phyloP scores from a whole-genome alignment of 306 rosid species.

The Oxytropis ochrocephala region DNA sequence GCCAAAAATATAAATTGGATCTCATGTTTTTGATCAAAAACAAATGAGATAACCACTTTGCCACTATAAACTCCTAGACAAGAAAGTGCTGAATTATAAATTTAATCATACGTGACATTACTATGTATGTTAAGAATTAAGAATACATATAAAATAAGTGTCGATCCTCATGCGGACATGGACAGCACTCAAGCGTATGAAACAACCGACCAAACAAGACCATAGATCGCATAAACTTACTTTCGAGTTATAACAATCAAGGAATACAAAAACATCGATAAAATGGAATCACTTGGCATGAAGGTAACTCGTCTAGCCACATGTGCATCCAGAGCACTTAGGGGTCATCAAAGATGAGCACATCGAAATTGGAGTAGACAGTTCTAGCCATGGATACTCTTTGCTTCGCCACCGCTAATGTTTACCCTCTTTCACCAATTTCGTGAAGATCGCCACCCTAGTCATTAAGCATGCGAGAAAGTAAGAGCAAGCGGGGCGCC shows the following conservation, averaged over 20 bases:
- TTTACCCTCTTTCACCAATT: conserved; percentile 95
- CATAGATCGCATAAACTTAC: conserved; percentile 8
- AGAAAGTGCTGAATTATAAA: background rate
- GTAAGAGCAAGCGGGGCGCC: conserved; percentile 9
- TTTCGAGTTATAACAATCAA: background rate
- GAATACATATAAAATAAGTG: background rate
- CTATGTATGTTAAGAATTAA: background rate
- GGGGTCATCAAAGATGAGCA: conserved; percentile 80
- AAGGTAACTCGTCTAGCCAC: conserved; percentile 77
- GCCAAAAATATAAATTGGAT: background rate
- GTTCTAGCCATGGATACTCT: conserved; percentile 97
- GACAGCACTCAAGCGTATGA: background rate
- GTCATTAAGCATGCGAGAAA: conserved; percentile 18
- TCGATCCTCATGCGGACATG: background rate
- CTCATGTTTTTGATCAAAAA: background rate
- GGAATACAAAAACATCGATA: conserved; percentile 6
- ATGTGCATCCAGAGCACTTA: conserved; percentile 95
- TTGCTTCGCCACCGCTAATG: conserved; percentile 94
- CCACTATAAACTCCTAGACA: background rate
- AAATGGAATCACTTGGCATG: conserved; percentile 7
- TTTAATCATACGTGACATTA: background rate
- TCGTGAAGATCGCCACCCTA: conserved; percentile 88
- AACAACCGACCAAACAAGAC: conserved; percentile 8
- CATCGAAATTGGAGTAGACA: conserved; percentile 79
- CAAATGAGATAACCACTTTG: background rate